Evolutionary conservation across 2,329 filamentous ascomycete genomes (phyloP).

Genomic region (Calonectria montana): DNA sequence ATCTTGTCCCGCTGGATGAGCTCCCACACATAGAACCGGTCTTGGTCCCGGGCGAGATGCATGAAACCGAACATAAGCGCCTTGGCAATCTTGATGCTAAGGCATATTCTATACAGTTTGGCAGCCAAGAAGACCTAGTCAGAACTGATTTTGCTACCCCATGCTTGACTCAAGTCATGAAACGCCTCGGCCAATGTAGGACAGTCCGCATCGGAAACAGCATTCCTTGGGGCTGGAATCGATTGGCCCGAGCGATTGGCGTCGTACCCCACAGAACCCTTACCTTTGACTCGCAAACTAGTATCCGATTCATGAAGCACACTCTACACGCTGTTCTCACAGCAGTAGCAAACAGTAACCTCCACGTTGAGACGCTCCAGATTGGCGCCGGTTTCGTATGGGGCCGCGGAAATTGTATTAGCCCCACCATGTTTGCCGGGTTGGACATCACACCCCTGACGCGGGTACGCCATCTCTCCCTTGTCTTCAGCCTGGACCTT

Average conservation of each 20-base stretch:
- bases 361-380: neutral
- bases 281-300: conserved; percentile 5
- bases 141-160: neutral
- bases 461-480: neutral
- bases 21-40: neutral
- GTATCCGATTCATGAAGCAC: conserved; percentile 7
- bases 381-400: conserved; percentile 1
- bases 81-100: neutral
- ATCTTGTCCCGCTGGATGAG: conserved; percentile 2
- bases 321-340: conserved; percentile 2
- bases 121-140: neutral
- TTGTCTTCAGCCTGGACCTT: neutral
- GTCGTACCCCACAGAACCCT: conserved; percentile 9
- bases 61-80: neutral
- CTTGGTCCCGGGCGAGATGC: neutral
- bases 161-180: neutral
- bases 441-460: neutral
- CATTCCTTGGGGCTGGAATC: neutral
- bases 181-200: neutral
- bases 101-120: neutral
- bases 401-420: conserved; percentile 7
- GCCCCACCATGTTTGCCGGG: conserved; percentile 6
- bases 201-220: neutral
- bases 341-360: neutral
- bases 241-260: neutral